Evolutionary conservation across 192 early-diverging fungal genomes (phyloP).

Genomic region (Fimicolochytrium jonesii): DNA sequence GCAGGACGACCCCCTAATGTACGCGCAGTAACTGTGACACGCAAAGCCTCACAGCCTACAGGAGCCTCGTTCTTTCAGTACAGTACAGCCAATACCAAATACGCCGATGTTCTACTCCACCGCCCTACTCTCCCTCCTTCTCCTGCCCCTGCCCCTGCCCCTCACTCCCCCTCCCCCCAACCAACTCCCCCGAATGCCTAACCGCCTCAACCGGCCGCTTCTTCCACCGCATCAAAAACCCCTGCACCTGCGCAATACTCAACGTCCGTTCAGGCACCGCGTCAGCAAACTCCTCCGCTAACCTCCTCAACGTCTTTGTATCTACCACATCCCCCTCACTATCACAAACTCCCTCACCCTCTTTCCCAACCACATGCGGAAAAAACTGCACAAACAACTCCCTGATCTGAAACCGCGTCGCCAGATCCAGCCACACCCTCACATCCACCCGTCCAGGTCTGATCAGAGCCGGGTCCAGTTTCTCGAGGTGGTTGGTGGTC

Average conservation of each 20-base stretch:
- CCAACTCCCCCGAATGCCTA: conserved; percentile 14
- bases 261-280: conserved; percentile 28
- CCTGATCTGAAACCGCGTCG: conserved; percentile 48
- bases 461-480: conserved; percentile 63
- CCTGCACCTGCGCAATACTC: conserved; percentile 86
- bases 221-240: conserved; percentile 85
- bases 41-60: too few species aligned
- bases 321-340: background rate
- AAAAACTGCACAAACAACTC: conserved; percentile 70
- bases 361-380: too few species aligned
- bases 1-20: too few species aligned
- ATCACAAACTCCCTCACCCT: too few species aligned
- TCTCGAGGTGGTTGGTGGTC: conserved; percentile 72
- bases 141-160: too few species aligned
- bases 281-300: conserved; percentile 67
- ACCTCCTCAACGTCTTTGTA: background rate
- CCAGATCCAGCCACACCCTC: conserved; percentile 53
- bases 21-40: too few species aligned
- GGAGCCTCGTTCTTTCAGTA: too few species aligned
- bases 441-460: conserved; percentile 69
- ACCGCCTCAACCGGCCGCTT: conserved; percentile 39
- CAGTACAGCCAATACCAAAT: too few species aligned
- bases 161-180: background rate
- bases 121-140: background rate
- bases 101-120: background rate